These are phyloP conservation scores for Aspergillus latus DNA, from an alignment of 2,329 filamentous ascomycete genomes.

Conservation along the genomic window DNA sequence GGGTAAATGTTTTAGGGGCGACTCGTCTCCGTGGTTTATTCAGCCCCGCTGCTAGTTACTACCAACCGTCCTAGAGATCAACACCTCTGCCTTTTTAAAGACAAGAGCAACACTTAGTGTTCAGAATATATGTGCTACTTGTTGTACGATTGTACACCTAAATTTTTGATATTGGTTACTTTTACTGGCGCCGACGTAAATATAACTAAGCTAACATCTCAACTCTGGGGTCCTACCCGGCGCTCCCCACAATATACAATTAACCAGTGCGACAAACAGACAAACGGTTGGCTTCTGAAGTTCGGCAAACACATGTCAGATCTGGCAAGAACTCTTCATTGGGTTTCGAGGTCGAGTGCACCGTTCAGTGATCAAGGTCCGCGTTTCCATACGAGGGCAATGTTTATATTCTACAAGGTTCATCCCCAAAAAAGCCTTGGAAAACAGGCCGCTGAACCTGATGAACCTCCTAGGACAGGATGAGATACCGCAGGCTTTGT, in stretches of 20 bases:
- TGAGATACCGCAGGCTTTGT: neutral
- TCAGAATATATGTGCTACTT: neutral
- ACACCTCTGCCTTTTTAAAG: neutral
- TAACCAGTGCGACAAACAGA: neutral
- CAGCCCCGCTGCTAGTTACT: neutral
- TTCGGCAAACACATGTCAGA: neutral
- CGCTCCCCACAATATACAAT: neutral
- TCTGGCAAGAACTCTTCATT: neutral
- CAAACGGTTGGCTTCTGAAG: no score
- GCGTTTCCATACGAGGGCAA: neutral
- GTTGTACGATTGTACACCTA: neutral
- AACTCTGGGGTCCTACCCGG: neutral
- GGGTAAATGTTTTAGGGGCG: constrained; percentile 23
- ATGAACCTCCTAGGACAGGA: neutral
- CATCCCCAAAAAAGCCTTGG: neutral
- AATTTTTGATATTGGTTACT: neutral
- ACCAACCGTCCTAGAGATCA: neutral
- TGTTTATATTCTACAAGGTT: neutral
- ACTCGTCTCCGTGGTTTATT: constrained; percentile 10
- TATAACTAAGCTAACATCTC: neutral
- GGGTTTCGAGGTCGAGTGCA: neutral
- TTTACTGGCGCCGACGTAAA: neutral
- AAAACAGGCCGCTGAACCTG: neutral
- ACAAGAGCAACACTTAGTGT: neutral
- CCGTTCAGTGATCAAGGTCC: neutral